A percentile compares a stretch with the other conserved stretches of the same genome.
Evolutionary conservation across 2,329 filamentous ascomycete species (phyloP).

Genomic region (Fusarium vanettenii): DNA sequence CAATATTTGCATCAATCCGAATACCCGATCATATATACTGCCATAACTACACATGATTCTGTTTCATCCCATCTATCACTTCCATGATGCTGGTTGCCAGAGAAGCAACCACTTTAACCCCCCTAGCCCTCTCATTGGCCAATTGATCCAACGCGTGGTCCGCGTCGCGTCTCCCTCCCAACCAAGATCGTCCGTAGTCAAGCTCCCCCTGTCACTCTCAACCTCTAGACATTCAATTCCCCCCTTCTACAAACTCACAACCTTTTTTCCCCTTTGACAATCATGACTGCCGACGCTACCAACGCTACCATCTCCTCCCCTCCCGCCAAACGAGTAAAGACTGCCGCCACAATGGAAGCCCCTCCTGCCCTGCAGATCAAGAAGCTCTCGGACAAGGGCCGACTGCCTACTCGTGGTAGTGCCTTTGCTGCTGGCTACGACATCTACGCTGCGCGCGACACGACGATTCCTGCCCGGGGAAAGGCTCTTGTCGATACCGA

Average conservation of each 20-base stretch:
- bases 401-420: conserved; percentile 87
- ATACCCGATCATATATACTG: too few relatives aligned
- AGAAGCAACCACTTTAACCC: conserved; percentile 38
- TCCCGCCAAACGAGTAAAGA: conserved; percentile 83
- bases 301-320: conserved; percentile 72
- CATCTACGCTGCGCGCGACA: conserved; percentile 82
- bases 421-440: conserved; percentile 95
- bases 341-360: conserved; percentile 56
- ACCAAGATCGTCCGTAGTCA: conserved; percentile 12
- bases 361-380: conserved; percentile 82
- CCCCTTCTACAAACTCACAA: conserved; percentile 24
- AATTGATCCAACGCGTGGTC: conserved; percentile 40
- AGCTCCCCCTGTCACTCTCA: neutral
- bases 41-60: too few relatives aligned
- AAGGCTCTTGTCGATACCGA: conserved; percentile 92
- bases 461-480: conserved; percentile 81
- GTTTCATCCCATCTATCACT: neutral
- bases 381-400: conserved; percentile 84
- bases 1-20: too few relatives aligned
- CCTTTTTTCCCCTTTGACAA: neutral
- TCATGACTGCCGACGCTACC: conserved; percentile 40
- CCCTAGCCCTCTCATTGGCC: conserved; percentile 41
- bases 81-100: neutral
- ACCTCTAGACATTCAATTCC: conserved; percentile 38
- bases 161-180: conserved; percentile 46